Conservation (phyloP, 345 rosid genomes). For the Citrus cavaleriei region DNA sequence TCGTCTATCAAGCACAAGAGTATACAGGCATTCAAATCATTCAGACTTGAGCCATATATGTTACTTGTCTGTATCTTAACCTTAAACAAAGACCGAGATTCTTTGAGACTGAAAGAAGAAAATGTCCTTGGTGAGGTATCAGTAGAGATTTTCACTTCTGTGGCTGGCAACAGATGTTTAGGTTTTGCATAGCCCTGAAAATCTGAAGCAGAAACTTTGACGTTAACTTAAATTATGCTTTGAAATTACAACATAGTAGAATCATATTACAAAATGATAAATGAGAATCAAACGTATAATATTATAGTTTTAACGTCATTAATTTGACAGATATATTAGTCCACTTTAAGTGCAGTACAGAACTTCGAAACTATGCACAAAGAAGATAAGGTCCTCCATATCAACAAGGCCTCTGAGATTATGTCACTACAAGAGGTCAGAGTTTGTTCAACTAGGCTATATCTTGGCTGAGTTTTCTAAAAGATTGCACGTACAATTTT, state of each 20-base stretch:
- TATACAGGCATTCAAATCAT: constrained; percentile 57
- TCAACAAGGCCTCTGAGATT: background rate
- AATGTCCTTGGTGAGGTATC: constrained; percentile 20
- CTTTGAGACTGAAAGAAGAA: constrained; percentile 13
- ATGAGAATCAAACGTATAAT: background rate
- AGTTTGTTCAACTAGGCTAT: background rate
- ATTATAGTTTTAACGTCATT: background rate
- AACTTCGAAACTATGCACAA: background rate
- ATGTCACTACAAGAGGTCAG: background rate
- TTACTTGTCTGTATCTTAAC: constrained; percentile 68
- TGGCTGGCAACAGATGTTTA: constrained; percentile 50
- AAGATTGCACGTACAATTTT: background rate
- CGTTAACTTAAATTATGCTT: background rate
- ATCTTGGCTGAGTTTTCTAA: background rate
- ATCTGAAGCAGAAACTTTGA: constrained; percentile 39
- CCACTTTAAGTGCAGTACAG: background rate
- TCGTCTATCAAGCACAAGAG: constrained; percentile 65
- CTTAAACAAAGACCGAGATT: constrained; percentile 48
- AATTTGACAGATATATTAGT: background rate
- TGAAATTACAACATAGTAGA: background rate
- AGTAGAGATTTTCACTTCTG: constrained; percentile 41
- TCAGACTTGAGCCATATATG: constrained; percentile 59
- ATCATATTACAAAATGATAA: background rate
- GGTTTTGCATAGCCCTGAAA: constrained; percentile 78
- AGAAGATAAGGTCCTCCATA: background rate